Evolutionary conservation across 208 protist genomes (phyloP).

Genomic region (Herpetomonas samuelpessoai): DNA sequence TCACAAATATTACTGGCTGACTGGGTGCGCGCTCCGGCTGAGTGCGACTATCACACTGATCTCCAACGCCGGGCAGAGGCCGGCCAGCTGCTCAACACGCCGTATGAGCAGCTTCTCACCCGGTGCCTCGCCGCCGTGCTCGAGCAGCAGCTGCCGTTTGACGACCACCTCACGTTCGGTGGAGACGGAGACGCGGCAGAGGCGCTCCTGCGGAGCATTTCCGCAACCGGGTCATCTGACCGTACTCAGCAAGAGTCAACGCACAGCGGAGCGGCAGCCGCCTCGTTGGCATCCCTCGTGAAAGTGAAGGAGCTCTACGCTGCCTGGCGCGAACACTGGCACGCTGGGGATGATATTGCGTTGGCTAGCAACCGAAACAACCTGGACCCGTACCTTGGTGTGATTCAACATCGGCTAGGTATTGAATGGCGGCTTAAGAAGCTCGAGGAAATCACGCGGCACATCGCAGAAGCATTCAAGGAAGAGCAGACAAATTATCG

Average conservation of each 20-base stretch:
- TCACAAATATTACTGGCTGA: no score
- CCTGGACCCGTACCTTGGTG: neutral
- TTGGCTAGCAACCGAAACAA: neutral
- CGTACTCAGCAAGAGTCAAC: no score
- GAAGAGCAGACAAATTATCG: neutral
- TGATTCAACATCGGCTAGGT: neutral
- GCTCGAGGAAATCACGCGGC: neutral
- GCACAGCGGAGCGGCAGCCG: no score
- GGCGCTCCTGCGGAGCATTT: neutral
- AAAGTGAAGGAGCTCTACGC: neutral
- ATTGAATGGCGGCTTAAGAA: neutral
- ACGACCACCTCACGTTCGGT: neutral
- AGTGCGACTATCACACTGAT: neutral
- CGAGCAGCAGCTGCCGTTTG: neutral
- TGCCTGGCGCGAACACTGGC: neutral
- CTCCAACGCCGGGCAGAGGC: neutral
- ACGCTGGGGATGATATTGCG: neutral
- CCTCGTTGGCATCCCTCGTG: neutral
- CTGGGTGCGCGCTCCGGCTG: neutral
- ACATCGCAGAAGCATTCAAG: neutral
- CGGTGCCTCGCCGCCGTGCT: neutral
- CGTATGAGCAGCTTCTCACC: neutral
- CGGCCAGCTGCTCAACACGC: neutral
- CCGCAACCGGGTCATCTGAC: no score
- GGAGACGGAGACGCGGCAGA: neutral